Percentiles rank a stretch among this genome's conserved stretches.
Conservation (phyloP, 345 rosid species). For the Aquilaria sinensis region DNA sequence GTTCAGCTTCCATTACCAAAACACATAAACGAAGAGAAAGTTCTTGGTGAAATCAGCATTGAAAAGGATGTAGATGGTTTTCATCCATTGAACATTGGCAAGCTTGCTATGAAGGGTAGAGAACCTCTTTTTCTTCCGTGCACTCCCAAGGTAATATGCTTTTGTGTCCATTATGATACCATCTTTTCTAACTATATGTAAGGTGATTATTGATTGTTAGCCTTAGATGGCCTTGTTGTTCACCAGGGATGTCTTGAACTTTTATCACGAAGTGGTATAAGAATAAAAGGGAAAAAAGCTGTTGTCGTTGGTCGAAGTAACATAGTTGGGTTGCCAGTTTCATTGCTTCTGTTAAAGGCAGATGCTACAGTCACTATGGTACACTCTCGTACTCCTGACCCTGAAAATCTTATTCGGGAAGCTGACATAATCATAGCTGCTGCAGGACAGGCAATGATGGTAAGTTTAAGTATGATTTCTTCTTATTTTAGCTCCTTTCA, state of each 20-base stretch:
- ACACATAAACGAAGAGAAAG: slow-evolving; percentile 82
- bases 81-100: slow-evolving; percentile 93
- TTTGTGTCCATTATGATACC: not conserved
- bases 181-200: not conserved
- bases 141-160: slow-evolving; percentile 73
- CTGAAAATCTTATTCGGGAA: slow-evolving; percentile 56
- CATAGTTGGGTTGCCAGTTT: slow-evolving; percentile 89
- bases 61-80: slow-evolving; percentile 95
- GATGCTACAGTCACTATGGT: slow-evolving; percentile 86
- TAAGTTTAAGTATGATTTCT: slow-evolving; percentile 14
- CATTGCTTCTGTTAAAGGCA: slow-evolving; percentile 77
- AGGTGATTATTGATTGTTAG: not conserved
- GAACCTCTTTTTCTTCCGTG: slow-evolving; percentile 91
- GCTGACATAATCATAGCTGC: slow-evolving; percentile 95
- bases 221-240: slow-evolving; percentile 6
- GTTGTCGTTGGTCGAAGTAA: slow-evolving; percentile 94
- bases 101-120: slow-evolving; percentile 97
- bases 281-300: slow-evolving; percentile 65
- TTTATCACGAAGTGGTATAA: slow-evolving; percentile 61
- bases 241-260: slow-evolving; percentile 88
- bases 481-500: not conserved
- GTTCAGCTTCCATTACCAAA: slow-evolving; percentile 90
- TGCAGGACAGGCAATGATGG: slow-evolving; percentile 91
- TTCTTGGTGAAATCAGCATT: slow-evolving; percentile 64
- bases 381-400: slow-evolving; percentile 69